A percentile compares a stretch with the other conserved stretches of the same genome.
These are phyloP conservation scores for Elsinoe ampelina DNA, from an alignment of 2,329 filamentous ascomycete species.

Conservation along the genomic window DNA sequence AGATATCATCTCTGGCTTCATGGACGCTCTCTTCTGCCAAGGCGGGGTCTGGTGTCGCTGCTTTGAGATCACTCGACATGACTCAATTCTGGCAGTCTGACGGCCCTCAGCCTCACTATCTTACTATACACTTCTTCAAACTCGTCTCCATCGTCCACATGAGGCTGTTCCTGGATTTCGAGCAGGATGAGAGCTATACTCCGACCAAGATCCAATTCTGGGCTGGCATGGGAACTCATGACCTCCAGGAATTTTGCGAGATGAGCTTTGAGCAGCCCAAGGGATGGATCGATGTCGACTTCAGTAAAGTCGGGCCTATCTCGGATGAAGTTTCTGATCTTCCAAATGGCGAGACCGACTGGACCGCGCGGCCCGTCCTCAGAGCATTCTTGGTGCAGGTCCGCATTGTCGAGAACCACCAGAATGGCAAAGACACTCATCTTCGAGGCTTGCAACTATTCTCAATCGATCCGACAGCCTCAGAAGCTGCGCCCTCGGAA, in stretches of 20 bases:
- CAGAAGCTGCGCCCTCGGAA: background rate
- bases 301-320: slow-evolving; percentile 49
- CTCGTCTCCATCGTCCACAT: slow-evolving; percentile 69
- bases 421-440: slow-evolving; percentile 99
- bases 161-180: slow-evolving; percentile 82
- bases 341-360: slow-evolving; percentile 25
- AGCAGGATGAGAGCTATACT: slow-evolving; percentile 90
- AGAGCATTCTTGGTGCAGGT: slow-evolving; percentile 86
- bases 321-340: slow-evolving; percentile 23
- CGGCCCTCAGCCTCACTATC: slow-evolving; percentile 70
- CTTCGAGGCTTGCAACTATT: slow-evolving; percentile 86
- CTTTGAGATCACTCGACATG: slow-evolving; percentile 64
- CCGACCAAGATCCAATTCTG: slow-evolving; percentile 85
- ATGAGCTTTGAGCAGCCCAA: slow-evolving; percentile 69
- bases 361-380: slow-evolving; percentile 60
- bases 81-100: slow-evolving; percentile 78
- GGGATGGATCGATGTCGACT: slow-evolving; percentile 84
- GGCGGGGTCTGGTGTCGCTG: slow-evolving; percentile 67
- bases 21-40: slow-evolving; percentile 78
- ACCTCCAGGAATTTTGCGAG: slow-evolving; percentile 76
- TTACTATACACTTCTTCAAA: slow-evolving; percentile 80
- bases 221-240: slow-evolving; percentile 84
- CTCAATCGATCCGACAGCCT: slow-evolving; percentile 35
- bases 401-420: slow-evolving; percentile 88
- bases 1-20: slow-evolving; percentile 74